Conservation (phyloP, 169 alveolate species). For the Eimeria zaria region DNA sequence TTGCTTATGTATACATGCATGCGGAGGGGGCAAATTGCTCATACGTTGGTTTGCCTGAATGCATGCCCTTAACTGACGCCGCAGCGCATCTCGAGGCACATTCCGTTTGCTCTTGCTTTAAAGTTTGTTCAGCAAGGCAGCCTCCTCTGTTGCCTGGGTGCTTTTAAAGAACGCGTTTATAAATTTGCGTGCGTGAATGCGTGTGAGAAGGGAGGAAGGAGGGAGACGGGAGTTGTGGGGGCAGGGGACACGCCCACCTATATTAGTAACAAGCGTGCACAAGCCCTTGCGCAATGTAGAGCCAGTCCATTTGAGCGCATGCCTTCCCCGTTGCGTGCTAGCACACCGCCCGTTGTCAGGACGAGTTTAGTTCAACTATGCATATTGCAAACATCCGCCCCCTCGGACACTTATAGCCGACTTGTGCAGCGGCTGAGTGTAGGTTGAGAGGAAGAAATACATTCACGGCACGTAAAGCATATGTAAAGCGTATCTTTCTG, state of each 20-base stretch:
- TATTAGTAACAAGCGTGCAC: neutral
- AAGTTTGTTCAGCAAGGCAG: neutral
- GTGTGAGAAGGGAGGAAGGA: too few relatives aligned
- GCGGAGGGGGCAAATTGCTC: neutral
- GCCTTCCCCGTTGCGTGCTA: neutral
- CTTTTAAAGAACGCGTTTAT: neutral
- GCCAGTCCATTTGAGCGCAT: neutral
- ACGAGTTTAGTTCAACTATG: neutral
- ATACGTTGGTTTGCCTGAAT: neutral
- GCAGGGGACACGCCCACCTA: neutral
- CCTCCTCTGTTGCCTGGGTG: neutral
- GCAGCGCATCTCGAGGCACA: conserved; percentile 3
- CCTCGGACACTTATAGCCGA: neutral
- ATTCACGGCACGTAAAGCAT: neutral
- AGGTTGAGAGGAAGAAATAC: neutral
- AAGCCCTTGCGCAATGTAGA: neutral
- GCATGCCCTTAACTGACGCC: neutral
- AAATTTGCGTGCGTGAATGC: neutral
- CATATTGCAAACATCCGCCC: neutral
- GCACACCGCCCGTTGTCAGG: neutral
- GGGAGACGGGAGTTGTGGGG: too few relatives aligned
- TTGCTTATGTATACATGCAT: conserved; percentile 6
- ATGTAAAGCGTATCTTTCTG: neutral
- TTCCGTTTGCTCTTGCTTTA: neutral
- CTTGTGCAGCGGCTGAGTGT: neutral